Evolutionary conservation across 1,284 basidiomycete genomes (phyloP).

Genomic region (Bothia castanella): DNA sequence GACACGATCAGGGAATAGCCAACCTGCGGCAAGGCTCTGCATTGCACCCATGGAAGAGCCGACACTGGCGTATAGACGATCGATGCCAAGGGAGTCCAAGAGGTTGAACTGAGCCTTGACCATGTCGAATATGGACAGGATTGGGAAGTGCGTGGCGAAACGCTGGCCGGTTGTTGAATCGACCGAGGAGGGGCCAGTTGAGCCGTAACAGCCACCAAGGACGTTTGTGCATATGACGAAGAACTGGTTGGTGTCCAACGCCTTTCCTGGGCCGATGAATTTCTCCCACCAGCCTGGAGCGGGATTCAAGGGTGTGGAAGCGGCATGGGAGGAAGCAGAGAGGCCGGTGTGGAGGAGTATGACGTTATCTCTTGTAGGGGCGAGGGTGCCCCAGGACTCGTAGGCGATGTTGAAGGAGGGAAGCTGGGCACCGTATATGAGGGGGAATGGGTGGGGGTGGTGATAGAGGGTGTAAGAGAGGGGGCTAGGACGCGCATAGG

Average conservation of each 20-base stretch:
- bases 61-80: slow-evolving; percentile 87
- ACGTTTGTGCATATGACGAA: slow-evolving; percentile 98
- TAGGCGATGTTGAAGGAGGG: slow-evolving; percentile 88
- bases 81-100: slow-evolving; percentile 81
- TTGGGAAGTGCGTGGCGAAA: slow-evolving; percentile 90
- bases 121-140: slow-evolving; percentile 96
- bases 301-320: slow-evolving; percentile 75
- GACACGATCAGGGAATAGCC: slow-evolving; percentile 88
- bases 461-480: slow-evolving; percentile 65
- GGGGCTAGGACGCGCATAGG: slow-evolving; percentile 73
- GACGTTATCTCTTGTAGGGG: slow-evolving; percentile 75
- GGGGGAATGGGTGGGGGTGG: slow-evolving; percentile 58
- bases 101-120: slow-evolving; percentile 87
- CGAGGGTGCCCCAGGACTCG: slow-evolving; percentile 95
- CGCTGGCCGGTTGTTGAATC: slow-evolving; percentile 65
- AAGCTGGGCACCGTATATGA: slow-evolving; percentile 73
- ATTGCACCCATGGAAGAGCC: slow-evolving; percentile 97
- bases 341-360: slow-evolving; percentile 97
- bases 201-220: slow-evolving; percentile 95
- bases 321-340: slow-evolving; percentile 94
- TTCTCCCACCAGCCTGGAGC: slow-evolving; percentile 97
- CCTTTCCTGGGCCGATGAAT: slow-evolving; percentile 93
- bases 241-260: slow-evolving; percentile 90
- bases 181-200: slow-evolving; percentile 86
- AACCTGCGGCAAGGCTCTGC: slow-evolving; percentile 95